Evolutionary conservation across 2,329 filamentous ascomycete species (phyloP).

Genomic region (Aspergillus pseudoterreus): DNA sequence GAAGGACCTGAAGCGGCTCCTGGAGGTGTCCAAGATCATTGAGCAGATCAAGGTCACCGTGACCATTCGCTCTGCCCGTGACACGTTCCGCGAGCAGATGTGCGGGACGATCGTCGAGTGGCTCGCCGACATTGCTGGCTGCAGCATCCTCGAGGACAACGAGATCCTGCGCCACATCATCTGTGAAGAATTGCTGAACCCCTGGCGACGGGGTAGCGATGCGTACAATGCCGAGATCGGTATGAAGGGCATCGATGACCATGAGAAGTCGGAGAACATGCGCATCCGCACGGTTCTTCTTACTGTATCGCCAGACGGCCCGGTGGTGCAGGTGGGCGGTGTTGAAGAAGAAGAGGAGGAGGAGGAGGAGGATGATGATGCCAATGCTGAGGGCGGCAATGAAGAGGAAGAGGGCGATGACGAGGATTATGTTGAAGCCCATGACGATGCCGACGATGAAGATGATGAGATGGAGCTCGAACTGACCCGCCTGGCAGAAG

Average conservation of each 20-base stretch:
- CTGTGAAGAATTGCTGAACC: slow-evolving; percentile 85
- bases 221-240: slow-evolving; percentile 77
- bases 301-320: slow-evolving; percentile 39
- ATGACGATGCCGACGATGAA: slow-evolving; percentile 46
- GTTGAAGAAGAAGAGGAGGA: slow-evolving; percentile 34
- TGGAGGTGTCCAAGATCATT: slow-evolving; percentile 77
- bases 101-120: slow-evolving; percentile 96
- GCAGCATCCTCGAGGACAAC: slow-evolving; percentile 75
- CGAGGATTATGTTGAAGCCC: slow-evolving; percentile 41
- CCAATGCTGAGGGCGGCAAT: slow-evolving; percentile 28
- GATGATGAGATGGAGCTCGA: slow-evolving; percentile 35
- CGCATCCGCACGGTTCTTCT: slow-evolving; percentile 38
- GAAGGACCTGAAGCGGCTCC: slow-evolving; percentile 65
- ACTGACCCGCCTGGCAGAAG: slow-evolving; percentile 17
- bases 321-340: slow-evolving; percentile 44
- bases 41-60: slow-evolving; percentile 96
- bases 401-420: slow-evolving; percentile 40
- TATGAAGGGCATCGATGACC: slow-evolving; percentile 75
- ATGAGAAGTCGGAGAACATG: slow-evolving; percentile 60
- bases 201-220: slow-evolving; percentile 82
- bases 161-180: slow-evolving; percentile 75
- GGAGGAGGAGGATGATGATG: slow-evolving; percentile 29
- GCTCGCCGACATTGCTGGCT: slow-evolving; percentile 88
- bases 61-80: slow-evolving; percentile 85
- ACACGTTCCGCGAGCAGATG: slow-evolving; percentile 98